Base-by-base conservation (phyloP, 768 basidiomycete species). In the Amylocystis lapponica region DNA sequence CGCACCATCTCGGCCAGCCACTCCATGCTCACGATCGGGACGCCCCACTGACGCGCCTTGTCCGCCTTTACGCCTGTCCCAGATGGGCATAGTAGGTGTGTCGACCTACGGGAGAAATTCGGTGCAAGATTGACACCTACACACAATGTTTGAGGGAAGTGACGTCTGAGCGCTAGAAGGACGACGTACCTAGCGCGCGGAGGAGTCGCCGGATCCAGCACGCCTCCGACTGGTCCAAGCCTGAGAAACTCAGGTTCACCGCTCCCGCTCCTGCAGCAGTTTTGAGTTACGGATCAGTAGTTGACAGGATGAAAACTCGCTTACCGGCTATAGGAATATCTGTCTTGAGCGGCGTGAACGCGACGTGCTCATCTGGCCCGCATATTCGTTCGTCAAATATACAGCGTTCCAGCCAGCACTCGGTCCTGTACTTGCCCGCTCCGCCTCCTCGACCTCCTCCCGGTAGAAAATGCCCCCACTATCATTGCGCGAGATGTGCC, bases 361-460 rank as follows among this genome's bases (percentile, higher is more conserved):
- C 76, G 11, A 87, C 58, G 49, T 90, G 81, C 32, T 85, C 84
- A 1, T 80, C 75, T 0, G 77, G 68, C 14, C 66, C 59, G 55
- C 85, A 83, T 39, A 95, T 64, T n/a, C 75, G 72, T 34, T 87
- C 83, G 45, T 83, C 79, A 41, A 77, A 83, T 12, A 91, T 74
- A 53, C 88, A 95, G 33, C 76, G 76, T 60, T 97, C 93, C 1
- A 97, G 69, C 93, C 93, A 97, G 58, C 89, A 94, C 61, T 96
- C 93, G 0, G 93, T 95, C 33, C 92, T 77, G 54, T 81, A 89
- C 51, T 79, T 82, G 51, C 42, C 35, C 75, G 70, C 49, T 69
- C 53, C 1, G 27, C 10, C 6, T 66, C 61, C 41, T 81, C 78
- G 5, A 61, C 56, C 56, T 87, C 85, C 25, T 74, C 71, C 3